Base-by-base conservation (phyloP, 1,284 basidiomycete species). In the Trametes pubescens region DNA sequence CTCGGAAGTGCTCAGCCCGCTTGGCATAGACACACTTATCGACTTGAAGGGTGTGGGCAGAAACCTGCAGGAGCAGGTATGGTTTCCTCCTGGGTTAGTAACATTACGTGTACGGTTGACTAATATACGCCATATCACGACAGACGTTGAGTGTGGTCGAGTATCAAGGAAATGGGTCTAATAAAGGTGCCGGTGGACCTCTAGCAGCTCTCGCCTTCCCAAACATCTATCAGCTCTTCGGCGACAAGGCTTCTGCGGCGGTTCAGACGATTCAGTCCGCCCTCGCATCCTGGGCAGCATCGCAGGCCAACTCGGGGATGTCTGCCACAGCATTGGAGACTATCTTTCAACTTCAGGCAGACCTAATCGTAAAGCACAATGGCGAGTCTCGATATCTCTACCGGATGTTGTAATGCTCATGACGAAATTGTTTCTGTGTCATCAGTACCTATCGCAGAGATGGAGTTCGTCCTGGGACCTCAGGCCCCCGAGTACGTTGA, bases 31-130 rank as follows among this genome's bases (percentile, higher is more conserved):
- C 2, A 75, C 78, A 2, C 64, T 75, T 2, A 68, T 81, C 47
- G 70, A 80, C 59, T 72, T 83, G 8, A 75, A 75, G 64, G 79
- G 77, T 1, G 82, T 83, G 11, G 81, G 81, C 7, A 76, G 72
- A 64, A 84, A 84, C 67, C 74, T 84, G 16, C 82, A 83, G 66
- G 82, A 83, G 65, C 82, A 84, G 73, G 76, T 76, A 38, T 1
- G 66, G 40, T 32, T 43, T n/a, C 16, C 43, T 5, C 18, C 32
- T n/a, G n/a, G n/a, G n/a, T n/a, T n/a, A n/a, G n/a, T n/a, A n/a
- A 3, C 1, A n/a, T 38, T 43, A 32, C n/a, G 2, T n/a, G 4
- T 14, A 44, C 29, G 29, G 26, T 2, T 6, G 8, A 4, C 9
- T 4, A n/a, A 11, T 21, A 47, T 26, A 2, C 3, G 18, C 16